Evolutionary conservation across 176 grass and related monocot genomes (phyloP).

Genomic region (Carex scoparia): DNA sequence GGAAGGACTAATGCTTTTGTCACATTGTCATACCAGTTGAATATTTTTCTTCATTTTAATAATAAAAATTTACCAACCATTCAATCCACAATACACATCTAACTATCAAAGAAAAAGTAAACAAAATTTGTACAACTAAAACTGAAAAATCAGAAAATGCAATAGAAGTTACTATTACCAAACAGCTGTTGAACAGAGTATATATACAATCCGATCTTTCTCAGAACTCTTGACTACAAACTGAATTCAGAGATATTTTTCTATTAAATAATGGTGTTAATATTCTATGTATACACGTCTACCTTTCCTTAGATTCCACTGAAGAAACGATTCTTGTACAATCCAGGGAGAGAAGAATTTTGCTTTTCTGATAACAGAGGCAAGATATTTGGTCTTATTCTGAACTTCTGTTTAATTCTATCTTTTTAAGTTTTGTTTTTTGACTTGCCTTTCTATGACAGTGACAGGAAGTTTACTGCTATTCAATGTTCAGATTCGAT

Average conservation of each 20-base stretch:
- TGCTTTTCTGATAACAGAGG: conserved; percentile 20
- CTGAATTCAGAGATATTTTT: background rate
- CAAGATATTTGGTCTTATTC: background rate
- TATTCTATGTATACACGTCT: background rate
- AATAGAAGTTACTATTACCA: background rate
- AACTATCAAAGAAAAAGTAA: background rate
- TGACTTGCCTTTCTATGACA: background rate
- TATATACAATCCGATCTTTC: background rate
- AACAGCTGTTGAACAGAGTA: background rate
- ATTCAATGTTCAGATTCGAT: background rate
- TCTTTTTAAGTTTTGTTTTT: background rate
- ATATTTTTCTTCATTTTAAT: background rate
- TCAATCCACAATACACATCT: too few relatives aligned
- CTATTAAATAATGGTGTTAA: background rate
- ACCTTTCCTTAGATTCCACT: background rate
- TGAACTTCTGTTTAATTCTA: background rate
- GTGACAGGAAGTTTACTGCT: background rate
- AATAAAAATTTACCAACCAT: background rate
- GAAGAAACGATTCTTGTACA: background rate
- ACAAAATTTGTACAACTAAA: background rate
- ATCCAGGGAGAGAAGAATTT: conserved; percentile 12
- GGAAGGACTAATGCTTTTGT: background rate
- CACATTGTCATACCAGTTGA: conserved; percentile 1
- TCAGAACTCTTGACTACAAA: background rate
- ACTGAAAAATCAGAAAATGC: background rate